A percentile compares a stretch with the other conserved stretches of the same genome.
These are phyloP conservation scores for Brassica hybrid DNA, from an alignment of 441 rosid species.

Conservation along the genomic window DNA sequence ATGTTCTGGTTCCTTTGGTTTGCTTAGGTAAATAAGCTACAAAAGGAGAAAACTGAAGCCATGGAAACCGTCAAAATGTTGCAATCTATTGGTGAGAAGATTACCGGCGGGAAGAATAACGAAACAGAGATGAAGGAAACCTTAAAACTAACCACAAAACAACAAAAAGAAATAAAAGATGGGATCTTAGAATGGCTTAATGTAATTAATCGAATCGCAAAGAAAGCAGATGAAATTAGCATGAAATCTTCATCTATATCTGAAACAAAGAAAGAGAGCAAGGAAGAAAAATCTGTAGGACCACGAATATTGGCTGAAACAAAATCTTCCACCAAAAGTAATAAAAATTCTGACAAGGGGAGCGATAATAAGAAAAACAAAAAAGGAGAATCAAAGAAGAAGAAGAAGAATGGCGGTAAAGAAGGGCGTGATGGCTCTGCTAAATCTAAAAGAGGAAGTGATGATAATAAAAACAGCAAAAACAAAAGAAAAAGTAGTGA, in stretches of 20 bases:
- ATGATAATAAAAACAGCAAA: neutral
- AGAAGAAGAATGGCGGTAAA: neutral
- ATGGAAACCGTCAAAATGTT: conserved; percentile 7
- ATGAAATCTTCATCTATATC: neutral
- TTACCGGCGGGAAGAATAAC: neutral
- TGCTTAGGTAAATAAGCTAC: conserved; percentile 8
- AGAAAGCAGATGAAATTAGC: conserved; percentile 3
- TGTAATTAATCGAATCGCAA: conserved; percentile 10
- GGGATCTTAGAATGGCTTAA: conserved; percentile 24
- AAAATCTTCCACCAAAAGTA: neutral
- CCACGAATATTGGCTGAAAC: neutral
- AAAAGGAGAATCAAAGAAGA: conserved; percentile 19
- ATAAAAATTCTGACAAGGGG: neutral
- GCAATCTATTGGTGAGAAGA: conserved; percentile 19
- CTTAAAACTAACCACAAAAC: conserved; percentile 10
- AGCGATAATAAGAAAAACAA: neutral
- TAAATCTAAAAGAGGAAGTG: neutral
- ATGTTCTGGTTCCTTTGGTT: neutral
- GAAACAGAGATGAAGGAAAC: conserved; percentile 5
- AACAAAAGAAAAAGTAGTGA: neutral
- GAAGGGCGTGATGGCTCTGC: neutral
- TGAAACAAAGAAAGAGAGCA: neutral
- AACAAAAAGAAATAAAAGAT: conserved; percentile 24
- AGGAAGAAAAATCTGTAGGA: conserved; percentile 1
- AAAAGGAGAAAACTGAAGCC: conserved; percentile 17